Evolutionary conservation across 2,329 filamentous ascomycete genomes (phyloP).

Genomic region (Aspergillus sp.): DNA sequence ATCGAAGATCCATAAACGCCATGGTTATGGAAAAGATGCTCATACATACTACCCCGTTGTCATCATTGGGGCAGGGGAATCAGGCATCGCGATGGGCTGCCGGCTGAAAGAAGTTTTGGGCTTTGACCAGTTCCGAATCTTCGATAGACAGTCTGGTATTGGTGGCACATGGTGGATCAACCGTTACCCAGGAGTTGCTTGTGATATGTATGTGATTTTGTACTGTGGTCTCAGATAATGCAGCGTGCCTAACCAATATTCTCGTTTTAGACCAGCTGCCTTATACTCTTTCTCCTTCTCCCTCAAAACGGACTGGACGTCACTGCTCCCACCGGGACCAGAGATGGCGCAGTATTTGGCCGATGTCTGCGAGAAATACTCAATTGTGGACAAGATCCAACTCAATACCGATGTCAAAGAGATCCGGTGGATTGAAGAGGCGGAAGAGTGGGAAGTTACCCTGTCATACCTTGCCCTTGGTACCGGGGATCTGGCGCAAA

Average conservation of each 20-base stretch:
- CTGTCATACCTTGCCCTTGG: slow-evolving; percentile 49
- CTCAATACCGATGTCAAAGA: slow-evolving; percentile 54
- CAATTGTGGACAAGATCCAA: slow-evolving; percentile 54
- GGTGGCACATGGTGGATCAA: slow-evolving; percentile 64
- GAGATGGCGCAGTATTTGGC: slow-evolving; percentile 52
- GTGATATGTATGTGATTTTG: slow-evolving; percentile 45
- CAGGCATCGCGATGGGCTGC: slow-evolving; percentile 58
- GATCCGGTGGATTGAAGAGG: slow-evolving; percentile 49
- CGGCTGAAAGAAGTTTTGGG: slow-evolving; percentile 54
- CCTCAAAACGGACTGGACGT: slow-evolving; percentile 49
- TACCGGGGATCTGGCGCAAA: slow-evolving; percentile 48
- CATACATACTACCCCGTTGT: slow-evolving; percentile 48
- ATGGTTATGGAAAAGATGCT: slow-evolving; percentile 32
- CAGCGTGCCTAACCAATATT: not conserved
- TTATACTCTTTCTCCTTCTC: slow-evolving; percentile 56
- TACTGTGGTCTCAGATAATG: not conserved
- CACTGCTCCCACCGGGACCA: slow-evolving; percentile 43
- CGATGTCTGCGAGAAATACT: slow-evolving; percentile 48
- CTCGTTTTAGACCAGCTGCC: slow-evolving; percentile 42
- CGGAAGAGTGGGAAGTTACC: slow-evolving; percentile 52
- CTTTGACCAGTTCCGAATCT: slow-evolving; percentile 57
- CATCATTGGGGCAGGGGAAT: slow-evolving; percentile 59
- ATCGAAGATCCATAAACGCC: slow-evolving; percentile 35
- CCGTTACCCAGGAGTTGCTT: slow-evolving; percentile 56
- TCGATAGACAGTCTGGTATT: slow-evolving; percentile 53